phyloP scores from a whole-genome alignment of 305 asterid genomes.

The Nicotiana rustica region DNA sequence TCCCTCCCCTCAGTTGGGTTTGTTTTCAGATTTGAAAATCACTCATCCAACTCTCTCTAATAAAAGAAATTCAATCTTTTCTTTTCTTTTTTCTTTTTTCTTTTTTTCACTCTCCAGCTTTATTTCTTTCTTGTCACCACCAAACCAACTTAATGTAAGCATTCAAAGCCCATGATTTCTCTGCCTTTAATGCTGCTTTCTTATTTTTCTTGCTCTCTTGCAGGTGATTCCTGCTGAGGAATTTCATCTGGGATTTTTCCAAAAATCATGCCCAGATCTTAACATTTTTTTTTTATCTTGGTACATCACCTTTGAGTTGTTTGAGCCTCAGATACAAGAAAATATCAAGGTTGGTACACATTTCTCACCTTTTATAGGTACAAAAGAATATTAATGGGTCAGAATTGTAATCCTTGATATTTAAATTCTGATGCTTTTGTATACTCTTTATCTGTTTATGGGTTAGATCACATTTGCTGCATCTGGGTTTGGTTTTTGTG shows the following conservation, averaged over 20 bases:
- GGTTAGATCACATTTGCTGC: conserved; percentile 38
- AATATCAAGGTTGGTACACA: conserved; percentile 39
- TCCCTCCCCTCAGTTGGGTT: conserved; percentile 38
- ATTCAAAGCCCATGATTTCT: conserved; percentile 37
- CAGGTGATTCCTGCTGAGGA: conserved; percentile 40
- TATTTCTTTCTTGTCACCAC: conserved; percentile 32
- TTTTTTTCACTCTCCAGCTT: conserved; percentile 10
- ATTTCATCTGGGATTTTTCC: conserved; percentile 36
- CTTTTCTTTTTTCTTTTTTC: no score
- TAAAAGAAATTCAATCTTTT: conserved; percentile 46
- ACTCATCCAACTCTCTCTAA: conserved; percentile 49
- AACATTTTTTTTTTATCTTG: conserved; percentile 40
- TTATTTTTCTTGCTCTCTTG: conserved; percentile 30
- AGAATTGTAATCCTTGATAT: neutral
- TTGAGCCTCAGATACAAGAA: neutral
- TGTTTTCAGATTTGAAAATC: conserved; percentile 58
- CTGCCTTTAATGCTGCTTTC: conserved; percentile 18
- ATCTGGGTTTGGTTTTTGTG: conserved; percentile 41
- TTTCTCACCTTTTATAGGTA: conserved; percentile 37
- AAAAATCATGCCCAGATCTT: conserved; percentile 55
- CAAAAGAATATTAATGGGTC: conserved; percentile 5
- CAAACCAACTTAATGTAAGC: conserved; percentile 50
- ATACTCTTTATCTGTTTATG: conserved; percentile 34
- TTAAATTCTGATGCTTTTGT: conserved; percentile 25
- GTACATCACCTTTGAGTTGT: conserved; percentile 10